Base-by-base conservation (phyloP, 768 basidiomycete species). In the Boletus subparvulus region DNA sequence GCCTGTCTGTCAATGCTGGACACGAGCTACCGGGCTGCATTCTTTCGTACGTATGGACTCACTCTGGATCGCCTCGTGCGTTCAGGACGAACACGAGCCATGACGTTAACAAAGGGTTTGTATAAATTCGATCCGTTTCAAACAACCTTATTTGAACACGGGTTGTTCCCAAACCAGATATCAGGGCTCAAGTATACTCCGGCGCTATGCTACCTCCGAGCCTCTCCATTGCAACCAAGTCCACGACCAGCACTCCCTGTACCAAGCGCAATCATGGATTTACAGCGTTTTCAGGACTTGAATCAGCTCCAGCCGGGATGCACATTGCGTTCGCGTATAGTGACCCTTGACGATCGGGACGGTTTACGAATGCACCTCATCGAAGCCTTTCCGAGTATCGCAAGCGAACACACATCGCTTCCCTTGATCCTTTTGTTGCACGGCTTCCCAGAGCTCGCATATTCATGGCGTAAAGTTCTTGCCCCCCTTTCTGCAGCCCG, bases 401-500 rank as follows among this genome's bases (percentile, higher is more conserved):
- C 52, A 51, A 57, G 61, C 40, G 52, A 57, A 28, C 54, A 57
- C 42, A 45, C 61, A 37, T 64, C 70, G 21, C 68, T 73, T 6
- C 82, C 80, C 1, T 74, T 87, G 14, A 62, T 86, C 45, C 52
- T 87, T 32, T 79, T 88, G 24, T 66, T 87, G 2, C 85, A 87
- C 58, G 86, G 85, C 41, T 87, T 87, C 65, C 85, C 85, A 11
- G 85, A 87, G 62, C 74, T 87, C 7, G 79, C 84, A 3, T 84
- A 82, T 64, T 86, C 84, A 9, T 87, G 84, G 83, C 76, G 86
- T 14, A 83, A 84, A 56, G 56, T 86, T 36, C 75, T 87, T 33
- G 61, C 69, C 0, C 83, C 83, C 0, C 74, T 87, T 26, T 66
- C 80, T 0, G 60, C 69, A 6, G 73, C 74, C 3, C 63, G 40